A percentile compares a stretch with the other conserved stretches of the same genome.
Conservation (phyloP, 306 rosid genomes). For the Vigna angularis region DNA sequence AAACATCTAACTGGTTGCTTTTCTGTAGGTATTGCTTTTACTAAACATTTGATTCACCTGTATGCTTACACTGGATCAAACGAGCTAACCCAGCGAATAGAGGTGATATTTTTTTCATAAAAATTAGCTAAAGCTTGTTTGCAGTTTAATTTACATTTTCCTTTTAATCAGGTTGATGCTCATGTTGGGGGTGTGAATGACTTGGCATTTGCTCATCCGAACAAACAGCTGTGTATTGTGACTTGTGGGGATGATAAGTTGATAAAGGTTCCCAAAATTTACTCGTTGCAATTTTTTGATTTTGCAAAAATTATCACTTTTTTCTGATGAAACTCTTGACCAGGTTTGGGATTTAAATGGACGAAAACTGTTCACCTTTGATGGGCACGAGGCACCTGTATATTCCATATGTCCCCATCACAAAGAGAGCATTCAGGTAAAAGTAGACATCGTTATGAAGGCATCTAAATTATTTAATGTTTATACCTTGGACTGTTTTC, state of each 20-base stretch:
- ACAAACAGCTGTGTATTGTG: slow-evolving; percentile 76
- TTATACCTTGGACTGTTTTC: slow-evolving; percentile 24
- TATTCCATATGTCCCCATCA: slow-evolving; percentile 93
- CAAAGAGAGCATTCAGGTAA: slow-evolving; percentile 87
- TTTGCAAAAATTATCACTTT: slow-evolving; percentile 30
- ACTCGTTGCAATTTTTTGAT: slow-evolving; percentile 30
- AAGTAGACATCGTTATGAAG: background rate
- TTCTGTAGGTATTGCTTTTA: slow-evolving; percentile 81
- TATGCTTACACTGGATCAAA: slow-evolving; percentile 70
- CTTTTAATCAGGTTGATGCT: slow-evolving; percentile 71
- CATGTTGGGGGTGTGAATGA: slow-evolving; percentile 90
- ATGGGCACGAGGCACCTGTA: slow-evolving; percentile 88
- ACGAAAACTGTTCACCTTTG: slow-evolving; percentile 66
- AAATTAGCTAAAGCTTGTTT: slow-evolving; percentile 31
- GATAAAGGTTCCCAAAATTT: slow-evolving; percentile 65
- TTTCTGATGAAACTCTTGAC: slow-evolving; percentile 46
- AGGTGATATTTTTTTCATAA: slow-evolving; percentile 58
- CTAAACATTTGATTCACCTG: slow-evolving; percentile 82
- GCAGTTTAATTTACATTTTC: slow-evolving; percentile 40
- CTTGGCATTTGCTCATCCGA: slow-evolving; percentile 85
- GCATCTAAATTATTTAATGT: slow-evolving; percentile 22
- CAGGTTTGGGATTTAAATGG: slow-evolving; percentile 89
- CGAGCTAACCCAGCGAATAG: slow-evolving; percentile 68
- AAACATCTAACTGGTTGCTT: slow-evolving; percentile 46
- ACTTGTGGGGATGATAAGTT: slow-evolving; percentile 90